Conservation (phyloP, 2,329 filamentous ascomycete genomes). For the Trichoderma simmonsii region DNA sequence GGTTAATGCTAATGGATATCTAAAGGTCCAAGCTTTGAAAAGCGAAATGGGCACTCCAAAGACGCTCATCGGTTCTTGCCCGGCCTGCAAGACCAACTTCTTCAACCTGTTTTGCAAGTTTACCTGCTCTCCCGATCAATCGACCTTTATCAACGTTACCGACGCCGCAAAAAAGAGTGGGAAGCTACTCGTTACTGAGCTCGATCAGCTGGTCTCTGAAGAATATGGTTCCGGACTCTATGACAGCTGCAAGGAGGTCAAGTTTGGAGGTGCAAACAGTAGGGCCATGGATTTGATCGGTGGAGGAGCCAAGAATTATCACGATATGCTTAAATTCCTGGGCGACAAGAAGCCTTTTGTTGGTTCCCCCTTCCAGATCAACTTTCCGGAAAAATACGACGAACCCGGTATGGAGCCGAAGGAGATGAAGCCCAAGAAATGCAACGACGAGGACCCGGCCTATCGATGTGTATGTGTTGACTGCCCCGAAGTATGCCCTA, state of each 20-base stretch:
- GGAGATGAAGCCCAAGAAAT: conserved; percentile 73
- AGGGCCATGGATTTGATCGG: conserved; percentile 96
- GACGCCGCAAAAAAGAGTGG: conserved; percentile 60
- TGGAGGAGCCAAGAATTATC: conserved; percentile 87
- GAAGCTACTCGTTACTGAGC: conserved; percentile 71
- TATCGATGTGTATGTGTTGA: conserved; percentile 94
- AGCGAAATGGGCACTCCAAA: conserved; percentile 84
- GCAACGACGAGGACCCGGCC: conserved; percentile 81
- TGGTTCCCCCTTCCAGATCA: conserved; percentile 97
- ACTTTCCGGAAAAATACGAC: conserved; percentile 67
- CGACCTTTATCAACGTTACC: conserved; percentile 91
- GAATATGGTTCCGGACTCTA: conserved; percentile 86
- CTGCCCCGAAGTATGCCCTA: conserved; percentile 80
- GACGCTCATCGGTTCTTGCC: conserved; percentile 86
- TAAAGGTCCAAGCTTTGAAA: conserved; percentile 72
- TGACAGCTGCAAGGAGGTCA: conserved; percentile 97
- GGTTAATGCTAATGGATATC: not conserved
- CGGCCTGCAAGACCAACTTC: conserved; percentile 97
- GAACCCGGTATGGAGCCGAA: conserved; percentile 70
- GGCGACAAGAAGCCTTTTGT: conserved; percentile 80
- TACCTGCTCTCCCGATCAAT: conserved; percentile 96
- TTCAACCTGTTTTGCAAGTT: conserved; percentile 98
- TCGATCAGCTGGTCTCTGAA: conserved; percentile 84
- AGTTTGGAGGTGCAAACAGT: conserved; percentile 90
- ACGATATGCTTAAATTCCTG: conserved; percentile 82